phyloP scores from a whole-genome alignment of 495 filamentous ascomycete species.

The Elasticomyces elasticus region DNA sequence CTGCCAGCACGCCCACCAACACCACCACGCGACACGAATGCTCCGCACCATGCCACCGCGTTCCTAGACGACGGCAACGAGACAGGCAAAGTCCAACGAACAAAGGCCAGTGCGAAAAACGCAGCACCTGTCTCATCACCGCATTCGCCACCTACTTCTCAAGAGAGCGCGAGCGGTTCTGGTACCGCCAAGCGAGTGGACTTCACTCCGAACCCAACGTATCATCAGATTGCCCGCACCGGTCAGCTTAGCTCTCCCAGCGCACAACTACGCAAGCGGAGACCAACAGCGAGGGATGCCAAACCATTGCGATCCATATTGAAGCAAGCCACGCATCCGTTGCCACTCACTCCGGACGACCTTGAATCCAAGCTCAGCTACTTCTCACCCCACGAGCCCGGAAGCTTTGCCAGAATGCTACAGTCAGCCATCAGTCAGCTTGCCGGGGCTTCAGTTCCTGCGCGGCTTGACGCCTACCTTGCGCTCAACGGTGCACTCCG shows the following conservation, averaged over 20 bases:
- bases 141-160: constrained; percentile 37
- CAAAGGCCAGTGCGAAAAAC: not conserved
- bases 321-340: constrained; percentile 43
- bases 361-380: constrained; percentile 26
- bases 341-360: constrained; percentile 17
- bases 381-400: constrained; percentile 27
- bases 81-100: constrained; percentile 10
- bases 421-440: constrained; percentile 73
- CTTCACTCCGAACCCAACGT: constrained; percentile 56
- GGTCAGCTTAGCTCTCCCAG: constrained; percentile 37
- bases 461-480: constrained; percentile 76
- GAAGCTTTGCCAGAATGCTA: constrained; percentile 61
- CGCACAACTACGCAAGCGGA: constrained; percentile 38
- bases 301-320: constrained; percentile 79
- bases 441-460: constrained; percentile 54
- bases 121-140: constrained; percentile 24
- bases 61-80: constrained; percentile 30
- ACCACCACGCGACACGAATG: constrained; percentile 46
- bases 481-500: constrained; percentile 65
- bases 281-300: constrained; percentile 50
- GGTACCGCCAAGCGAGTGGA: constrained; percentile 49
- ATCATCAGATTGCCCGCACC: constrained; percentile 49
- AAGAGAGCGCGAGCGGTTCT: constrained; percentile 29
- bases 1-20: constrained; percentile 48
- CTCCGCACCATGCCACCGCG: constrained; percentile 25